Conservation (phyloP, 495 filamentous ascomycete genomes). For the Cenococcum geophilum region DNA sequence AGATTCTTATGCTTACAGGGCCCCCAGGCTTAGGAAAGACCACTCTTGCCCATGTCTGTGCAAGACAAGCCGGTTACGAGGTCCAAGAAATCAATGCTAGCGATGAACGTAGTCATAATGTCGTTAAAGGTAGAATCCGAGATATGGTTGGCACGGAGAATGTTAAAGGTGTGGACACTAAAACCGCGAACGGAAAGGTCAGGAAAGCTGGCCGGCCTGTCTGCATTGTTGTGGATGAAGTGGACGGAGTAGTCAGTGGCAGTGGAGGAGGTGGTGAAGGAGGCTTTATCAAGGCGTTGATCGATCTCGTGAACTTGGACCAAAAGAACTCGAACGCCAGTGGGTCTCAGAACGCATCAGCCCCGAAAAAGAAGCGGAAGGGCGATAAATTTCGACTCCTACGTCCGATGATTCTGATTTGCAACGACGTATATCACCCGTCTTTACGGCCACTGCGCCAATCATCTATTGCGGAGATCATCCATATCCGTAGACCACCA, state of each 20-base stretch:
- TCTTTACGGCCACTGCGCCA: slow-evolving; percentile 77
- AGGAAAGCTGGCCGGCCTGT: slow-evolving; percentile 76
- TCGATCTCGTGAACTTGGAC: slow-evolving; percentile 79
- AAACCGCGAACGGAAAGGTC: slow-evolving; percentile 55
- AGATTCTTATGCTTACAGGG: slow-evolving; percentile 83
- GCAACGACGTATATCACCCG: slow-evolving; percentile 96
- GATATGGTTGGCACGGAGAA: slow-evolving; percentile 88
- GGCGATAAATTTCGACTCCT: slow-evolving; percentile 78
- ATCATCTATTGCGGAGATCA: slow-evolving; percentile 74
- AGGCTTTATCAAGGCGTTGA: slow-evolving; percentile 89
- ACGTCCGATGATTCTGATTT: slow-evolving; percentile 85
- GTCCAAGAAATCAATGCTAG: slow-evolving; percentile 85
- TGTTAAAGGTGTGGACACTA: slow-evolving; percentile 72
- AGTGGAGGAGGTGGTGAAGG: slow-evolving; percentile 67
- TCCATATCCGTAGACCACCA: slow-evolving; percentile 86
- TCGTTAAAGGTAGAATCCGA: slow-evolving; percentile 83
- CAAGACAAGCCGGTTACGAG: slow-evolving; percentile 89
- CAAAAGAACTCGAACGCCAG: slow-evolving; percentile 60
- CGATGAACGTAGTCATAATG: slow-evolving; percentile 66
- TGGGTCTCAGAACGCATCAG: slow-evolving; percentile 37
- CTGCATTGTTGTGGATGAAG: slow-evolving; percentile 92
- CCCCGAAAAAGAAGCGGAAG: slow-evolving; percentile 50
- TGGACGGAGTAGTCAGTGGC: slow-evolving; percentile 84
- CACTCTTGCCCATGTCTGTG: slow-evolving; percentile 92
- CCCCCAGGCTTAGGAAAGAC: slow-evolving; percentile 94